A percentile compares a stretch with the other conserved stretches of the same genome.
Evolutionary conservation across 257 asterid genomes (phyloP).

Genomic region (Marsdenia floribunda): DNA sequence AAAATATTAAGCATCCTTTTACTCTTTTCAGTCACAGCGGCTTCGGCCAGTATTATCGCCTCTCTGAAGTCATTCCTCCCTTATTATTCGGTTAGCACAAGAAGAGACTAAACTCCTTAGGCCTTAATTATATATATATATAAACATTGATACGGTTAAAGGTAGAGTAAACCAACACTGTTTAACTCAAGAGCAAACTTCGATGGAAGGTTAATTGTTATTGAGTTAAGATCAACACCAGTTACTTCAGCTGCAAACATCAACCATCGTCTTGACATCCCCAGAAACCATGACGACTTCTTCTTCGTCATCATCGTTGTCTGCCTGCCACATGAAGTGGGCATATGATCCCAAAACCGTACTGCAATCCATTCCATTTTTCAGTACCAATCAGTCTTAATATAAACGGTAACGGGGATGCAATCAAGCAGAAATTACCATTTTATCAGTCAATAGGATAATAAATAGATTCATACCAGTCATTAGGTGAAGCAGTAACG

Average conservation of each 20-base stretch:
- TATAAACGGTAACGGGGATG: not conserved
- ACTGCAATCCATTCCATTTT: constrained; percentile 25
- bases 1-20: not conserved
- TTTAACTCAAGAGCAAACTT: not conserved
- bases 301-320: constrained; percentile 29
- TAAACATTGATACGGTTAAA: not conserved
- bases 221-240: not conserved
- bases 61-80: not conserved
- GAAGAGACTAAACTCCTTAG: not conserved
- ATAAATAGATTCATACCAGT: constrained; percentile 32
- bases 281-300: constrained; percentile 1
- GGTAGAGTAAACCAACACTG: not conserved
- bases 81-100: not conserved
- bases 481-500: constrained; percentile 57
- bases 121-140: not conserved
- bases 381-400: not conserved
- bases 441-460: not conserved
- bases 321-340: constrained; percentile 68
- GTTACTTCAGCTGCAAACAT: constrained; percentile 8
- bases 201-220: not conserved
- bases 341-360: constrained; percentile 69
- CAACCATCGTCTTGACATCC: constrained; percentile 11
- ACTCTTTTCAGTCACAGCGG: not conserved
- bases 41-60: not conserved
- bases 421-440: not conserved